Percentiles rank a stretch among this genome's conserved stretches.
phyloP scores from a whole-genome alignment of 2,329 filamentous ascomycete species.

The Endocalyx cinctus region DNA sequence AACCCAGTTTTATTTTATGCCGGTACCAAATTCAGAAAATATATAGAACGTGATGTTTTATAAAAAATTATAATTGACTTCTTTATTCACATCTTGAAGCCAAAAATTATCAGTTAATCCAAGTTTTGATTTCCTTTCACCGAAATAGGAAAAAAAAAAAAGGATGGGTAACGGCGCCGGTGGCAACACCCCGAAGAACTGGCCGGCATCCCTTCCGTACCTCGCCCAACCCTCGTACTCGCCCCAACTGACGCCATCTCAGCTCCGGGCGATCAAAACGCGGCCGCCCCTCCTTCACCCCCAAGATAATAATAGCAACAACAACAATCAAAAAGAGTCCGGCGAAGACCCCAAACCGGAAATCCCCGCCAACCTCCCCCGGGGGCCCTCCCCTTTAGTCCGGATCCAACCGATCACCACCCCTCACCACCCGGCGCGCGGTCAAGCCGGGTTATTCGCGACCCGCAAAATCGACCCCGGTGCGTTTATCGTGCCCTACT shows the following conservation, averaged over 20 bases:
- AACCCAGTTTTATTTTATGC: too few species aligned
- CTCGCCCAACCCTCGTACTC: conserved; percentile 46
- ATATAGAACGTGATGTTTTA: too few species aligned
- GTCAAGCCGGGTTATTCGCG: conserved; percentile 59
- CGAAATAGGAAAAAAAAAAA: too few species aligned
- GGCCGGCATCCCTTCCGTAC: conserved; percentile 51
- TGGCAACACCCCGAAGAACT: conserved; percentile 60
- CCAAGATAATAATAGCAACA: too few species aligned
- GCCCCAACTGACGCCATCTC: conserved; percentile 36
- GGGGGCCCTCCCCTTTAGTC: conserved; percentile 44
- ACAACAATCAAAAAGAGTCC: too few species aligned
- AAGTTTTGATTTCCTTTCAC: too few species aligned
- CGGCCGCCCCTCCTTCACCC: too few species aligned
- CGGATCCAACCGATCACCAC: conserved; percentile 50
- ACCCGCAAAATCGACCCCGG: conserved; percentile 48
- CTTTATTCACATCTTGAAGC: too few species aligned
- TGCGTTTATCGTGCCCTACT: conserved; percentile 56
- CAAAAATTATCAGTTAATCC: too few species aligned
- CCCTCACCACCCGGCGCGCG: conserved; percentile 50
- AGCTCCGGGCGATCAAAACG: conserved; percentile 35
- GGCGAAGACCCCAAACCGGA: conserved; percentile 22
- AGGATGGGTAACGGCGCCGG: too few species aligned
- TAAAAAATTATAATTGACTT: too few species aligned
- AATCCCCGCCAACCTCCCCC: conserved; percentile 31
- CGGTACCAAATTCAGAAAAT: too few species aligned